Evolutionary conservation across 176 grass and related monocot species (phyloP).

Genomic region (Tillandsia leiboldiana): DNA sequence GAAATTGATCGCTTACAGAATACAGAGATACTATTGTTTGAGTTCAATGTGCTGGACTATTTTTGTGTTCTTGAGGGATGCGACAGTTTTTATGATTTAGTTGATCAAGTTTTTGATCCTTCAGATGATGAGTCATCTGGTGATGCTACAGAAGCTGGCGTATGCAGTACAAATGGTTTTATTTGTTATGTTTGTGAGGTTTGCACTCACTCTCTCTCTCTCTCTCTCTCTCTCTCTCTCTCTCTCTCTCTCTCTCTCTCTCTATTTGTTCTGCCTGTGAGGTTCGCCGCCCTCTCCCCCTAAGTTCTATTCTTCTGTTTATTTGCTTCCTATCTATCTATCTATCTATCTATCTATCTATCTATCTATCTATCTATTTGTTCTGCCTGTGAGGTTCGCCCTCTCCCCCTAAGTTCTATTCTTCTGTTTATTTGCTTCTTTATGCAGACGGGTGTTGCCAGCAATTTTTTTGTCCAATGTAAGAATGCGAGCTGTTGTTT

Average conservation of each 20-base stretch:
- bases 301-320: conserved; percentile 5
- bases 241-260: too few species aligned
- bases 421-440: conserved; percentile 6
- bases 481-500: conserved; percentile 32
- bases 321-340: background rate
- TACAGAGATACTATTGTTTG: background rate
- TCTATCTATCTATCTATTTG: background rate
- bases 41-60: background rate
- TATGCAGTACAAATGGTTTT: conserved; percentile 18
- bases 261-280: background rate
- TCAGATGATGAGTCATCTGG: conserved; percentile 35
- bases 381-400: background rate
- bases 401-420: background rate
- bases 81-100: conserved; percentile 1
- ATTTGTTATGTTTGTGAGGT: conserved; percentile 41
- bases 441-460: conserved; percentile 34
- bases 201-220: too few species aligned
- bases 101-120: conserved; percentile 7
- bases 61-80: background rate
- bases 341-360: too few species aligned
- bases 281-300: background rate
- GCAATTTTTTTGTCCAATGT: conserved; percentile 34
- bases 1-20: too few species aligned
- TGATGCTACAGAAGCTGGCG: conserved; percentile 21
- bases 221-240: too few species aligned